Conservation (phyloP, 768 basidiomycete genomes). For the Xerocomellus amylosporus region DNA sequence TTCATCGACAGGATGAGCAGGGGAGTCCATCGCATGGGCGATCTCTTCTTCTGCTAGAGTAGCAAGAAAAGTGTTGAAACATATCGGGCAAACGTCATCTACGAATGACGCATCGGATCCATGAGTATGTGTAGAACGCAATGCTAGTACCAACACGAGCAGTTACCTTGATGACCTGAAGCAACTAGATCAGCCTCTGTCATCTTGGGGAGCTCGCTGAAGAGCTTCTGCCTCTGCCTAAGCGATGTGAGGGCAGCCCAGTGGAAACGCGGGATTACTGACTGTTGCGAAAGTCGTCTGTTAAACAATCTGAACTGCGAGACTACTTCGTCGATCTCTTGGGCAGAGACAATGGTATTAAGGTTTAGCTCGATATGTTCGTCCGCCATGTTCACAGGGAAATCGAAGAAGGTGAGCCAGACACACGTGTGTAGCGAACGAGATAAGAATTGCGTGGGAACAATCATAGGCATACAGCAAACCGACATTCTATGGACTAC, state of each 20-base stretch:
- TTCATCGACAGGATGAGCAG: slow-evolving; percentile 65
- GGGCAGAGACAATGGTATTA: slow-evolving; percentile 16
- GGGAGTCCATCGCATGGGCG: slow-evolving; percentile 73
- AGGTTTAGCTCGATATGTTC: slow-evolving; percentile 11
- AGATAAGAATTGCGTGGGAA: slow-evolving; percentile 28
- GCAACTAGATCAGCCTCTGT: slow-evolving; percentile 48
- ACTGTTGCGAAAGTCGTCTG: slow-evolving; percentile 29
- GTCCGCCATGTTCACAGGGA: slow-evolving; percentile 21
- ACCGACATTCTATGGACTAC: slow-evolving; percentile 23
- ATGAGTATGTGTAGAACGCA: background rate
- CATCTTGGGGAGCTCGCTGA: slow-evolving; percentile 47
- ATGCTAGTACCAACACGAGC: background rate
- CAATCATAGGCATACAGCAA: slow-evolving; percentile 20
- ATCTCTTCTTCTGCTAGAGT: slow-evolving; percentile 73
- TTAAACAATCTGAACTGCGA: slow-evolving; percentile 30
- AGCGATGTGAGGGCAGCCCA: slow-evolving; percentile 8
- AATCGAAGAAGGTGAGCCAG: background rate
- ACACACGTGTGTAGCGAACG: slow-evolving; percentile 11
- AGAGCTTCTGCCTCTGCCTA: slow-evolving; percentile 39
- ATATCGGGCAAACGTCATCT: slow-evolving; percentile 78
- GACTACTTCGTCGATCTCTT: slow-evolving; percentile 31
- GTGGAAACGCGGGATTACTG: background rate
- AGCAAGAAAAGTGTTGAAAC: slow-evolving; percentile 65
- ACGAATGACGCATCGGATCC: background rate
- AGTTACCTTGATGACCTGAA: slow-evolving; percentile 46